A percentile compares a stretch with the other conserved stretches of the same genome.
Evolutionary conservation across 768 basidiomycete species (phyloP).

Genomic region (Tylopilus felleus): DNA sequence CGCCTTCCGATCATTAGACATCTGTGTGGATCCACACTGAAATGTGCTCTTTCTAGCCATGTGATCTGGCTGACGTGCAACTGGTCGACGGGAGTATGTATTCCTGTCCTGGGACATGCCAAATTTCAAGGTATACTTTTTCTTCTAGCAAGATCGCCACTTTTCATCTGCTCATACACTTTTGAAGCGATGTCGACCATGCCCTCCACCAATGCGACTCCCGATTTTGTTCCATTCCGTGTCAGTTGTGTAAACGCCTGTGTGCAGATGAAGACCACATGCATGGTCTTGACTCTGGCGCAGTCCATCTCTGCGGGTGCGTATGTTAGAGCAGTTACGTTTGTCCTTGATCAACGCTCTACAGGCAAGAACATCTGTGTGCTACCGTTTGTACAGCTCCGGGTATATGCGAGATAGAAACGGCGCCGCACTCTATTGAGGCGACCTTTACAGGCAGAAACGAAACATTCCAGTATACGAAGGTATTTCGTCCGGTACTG

Average conservation of each 20-base stretch:
- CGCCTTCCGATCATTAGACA: fast-evolving
- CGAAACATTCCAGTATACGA: slow-evolving; percentile 63
- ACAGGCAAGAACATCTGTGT: slow-evolving; percentile 55
- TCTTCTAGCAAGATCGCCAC: neutral
- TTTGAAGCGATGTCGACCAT: slow-evolving; percentile 44
- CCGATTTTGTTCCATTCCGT: slow-evolving; percentile 50
- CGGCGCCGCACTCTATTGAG: slow-evolving; percentile 54
- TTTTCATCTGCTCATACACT: neutral
- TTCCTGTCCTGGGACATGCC: slow-evolving; percentile 43
- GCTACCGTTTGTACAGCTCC: slow-evolving; percentile 36
- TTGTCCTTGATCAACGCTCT: neutral
- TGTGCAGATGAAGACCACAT: slow-evolving; percentile 35
- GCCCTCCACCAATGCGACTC: slow-evolving; percentile 47
- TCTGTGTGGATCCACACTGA: neutral
- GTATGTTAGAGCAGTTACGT: neutral
- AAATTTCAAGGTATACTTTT: slow-evolving; percentile 37
- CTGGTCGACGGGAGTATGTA: slow-evolving; percentile 32
- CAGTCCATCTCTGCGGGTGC: slow-evolving; percentile 1
- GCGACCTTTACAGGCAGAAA: slow-evolving; percentile 59
- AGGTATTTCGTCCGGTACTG: slow-evolving; percentile 35
- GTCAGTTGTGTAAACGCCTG: slow-evolving; percentile 53
- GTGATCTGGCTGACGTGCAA: slow-evolving; percentile 34
- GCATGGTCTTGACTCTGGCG: neutral
- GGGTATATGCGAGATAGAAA: slow-evolving; percentile 60
- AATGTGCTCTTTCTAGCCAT: slow-evolving; percentile 33